Evolutionary conservation across 2,329 filamentous ascomycete species (phyloP), one percentile per base, ranked within the genome.

Genomic region (Sporothrix mexicana): DNA sequence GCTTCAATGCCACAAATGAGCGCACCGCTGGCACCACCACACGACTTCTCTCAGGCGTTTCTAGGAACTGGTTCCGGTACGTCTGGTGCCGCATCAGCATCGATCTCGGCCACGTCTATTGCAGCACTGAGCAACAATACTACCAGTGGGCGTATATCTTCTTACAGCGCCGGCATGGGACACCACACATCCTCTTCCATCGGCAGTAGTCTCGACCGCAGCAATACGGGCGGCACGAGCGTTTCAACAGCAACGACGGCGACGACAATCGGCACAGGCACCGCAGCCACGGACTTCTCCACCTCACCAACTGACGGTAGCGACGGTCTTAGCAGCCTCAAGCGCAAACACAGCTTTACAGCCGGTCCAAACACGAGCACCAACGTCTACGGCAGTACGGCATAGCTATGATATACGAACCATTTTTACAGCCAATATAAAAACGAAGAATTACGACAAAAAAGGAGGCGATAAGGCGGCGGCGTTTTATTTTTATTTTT

Each of bases 31-130:
- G 83, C 84, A 2, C 84, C 86, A 3, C 81, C 87, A 0, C 84
- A 83, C 70, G 87, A 89, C 71, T 88, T 88, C 75, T 81, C 83
- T 2, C 84, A 85, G 73, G 83, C 84, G 5, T 82, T 86, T 73
- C 83, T 85, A 53, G 82, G 82, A 7, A 9, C 53, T 4, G 17
- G 57, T 5, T 10, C 41, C 1, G 43, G 55, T n/a, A 51, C 53
- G 1, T 57, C 36, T 1, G 76, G 78, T 3, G 79, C 77, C 71
- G 80, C 81, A 20, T 79, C 75, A 23, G 51, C 71, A 4, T 47
- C 62, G 12, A 23, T 64, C 7, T 62, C 72, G 4, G 41, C 69
- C 3, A 66, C 59, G 5, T 69, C 72, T 4, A 62, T 67, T 1
- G 47, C 71, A 79, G 64, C 69, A n/a, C 41, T 59, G 13, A 62